phyloP scores from a whole-genome alignment of 345 rosid genomes.

The Bruguiera gymnorhiza region DNA sequence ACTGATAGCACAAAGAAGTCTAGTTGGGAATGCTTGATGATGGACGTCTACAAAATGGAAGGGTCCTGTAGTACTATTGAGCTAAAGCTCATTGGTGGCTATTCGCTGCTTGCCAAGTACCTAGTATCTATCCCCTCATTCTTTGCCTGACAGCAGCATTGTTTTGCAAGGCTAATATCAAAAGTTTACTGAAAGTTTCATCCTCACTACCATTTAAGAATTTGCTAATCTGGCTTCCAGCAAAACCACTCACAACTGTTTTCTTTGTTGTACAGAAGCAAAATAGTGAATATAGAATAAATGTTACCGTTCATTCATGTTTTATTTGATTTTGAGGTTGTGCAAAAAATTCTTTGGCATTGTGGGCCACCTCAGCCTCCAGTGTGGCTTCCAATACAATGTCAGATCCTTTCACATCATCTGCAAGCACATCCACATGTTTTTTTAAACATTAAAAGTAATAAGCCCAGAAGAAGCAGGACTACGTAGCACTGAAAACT shows the following conservation, averaged over 20 bases:
- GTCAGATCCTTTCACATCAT: conserved; percentile 52
- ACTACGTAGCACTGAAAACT: not conserved
- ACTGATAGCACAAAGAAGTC: not conserved
- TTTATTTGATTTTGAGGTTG: conserved; percentile 51
- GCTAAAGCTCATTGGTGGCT: too few species aligned
- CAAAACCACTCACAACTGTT: too few species aligned
- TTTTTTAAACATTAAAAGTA: not conserved
- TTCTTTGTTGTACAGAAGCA: not conserved
- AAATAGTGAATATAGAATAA: not conserved
- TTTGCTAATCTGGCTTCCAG: too few species aligned
- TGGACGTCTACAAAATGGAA: too few species aligned
- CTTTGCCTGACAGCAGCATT: too few species aligned
- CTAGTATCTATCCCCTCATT: too few species aligned
- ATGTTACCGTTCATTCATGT: not conserved
- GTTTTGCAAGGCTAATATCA: too few species aligned
- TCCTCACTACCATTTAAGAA: too few species aligned
- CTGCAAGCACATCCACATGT: conserved; percentile 21
- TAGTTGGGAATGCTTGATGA: not conserved
- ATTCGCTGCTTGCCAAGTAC: too few species aligned
- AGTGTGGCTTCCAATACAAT: conserved; percentile 58
- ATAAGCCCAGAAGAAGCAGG: not conserved
- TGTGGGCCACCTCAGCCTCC: conserved; percentile 65
- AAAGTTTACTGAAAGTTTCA: too few species aligned
- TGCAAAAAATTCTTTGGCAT: conserved; percentile 60
- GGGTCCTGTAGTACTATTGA: too few species aligned